Percentiles rank a stretch among this genome's conserved stretches.
Evolutionary conservation across 257 asterid genomes (phyloP).

Genomic region (Solanum bulbocastanum): DNA sequence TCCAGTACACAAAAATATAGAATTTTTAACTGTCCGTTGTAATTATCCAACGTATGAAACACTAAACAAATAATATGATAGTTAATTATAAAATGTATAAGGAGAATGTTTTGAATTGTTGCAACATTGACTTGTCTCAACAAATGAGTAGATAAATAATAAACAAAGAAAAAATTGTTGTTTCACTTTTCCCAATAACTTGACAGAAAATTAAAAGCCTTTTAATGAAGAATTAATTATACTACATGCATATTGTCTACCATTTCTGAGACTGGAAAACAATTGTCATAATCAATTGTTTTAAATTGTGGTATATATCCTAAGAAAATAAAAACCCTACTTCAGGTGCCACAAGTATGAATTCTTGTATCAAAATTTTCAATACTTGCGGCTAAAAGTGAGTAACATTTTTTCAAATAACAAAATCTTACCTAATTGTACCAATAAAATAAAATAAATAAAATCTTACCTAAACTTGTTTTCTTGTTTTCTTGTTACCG

Average conservation of each 20-base stretch:
- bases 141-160: not conserved
- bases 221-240: not conserved
- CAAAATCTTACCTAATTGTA: not conserved
- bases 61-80: not conserved
- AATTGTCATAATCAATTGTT: not conserved
- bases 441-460: not conserved
- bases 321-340: not conserved
- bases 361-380: not conserved
- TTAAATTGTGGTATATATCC: not conserved
- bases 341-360: slow-evolving; percentile 1
- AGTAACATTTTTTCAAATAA: not conserved
- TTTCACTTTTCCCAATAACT: not conserved
- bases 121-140: not conserved
- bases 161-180: not conserved
- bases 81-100: not conserved
- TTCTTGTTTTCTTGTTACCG: not conserved
- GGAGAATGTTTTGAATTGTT: not conserved
- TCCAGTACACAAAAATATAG: not conserved
- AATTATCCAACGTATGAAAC: not conserved
- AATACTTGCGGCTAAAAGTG: not conserved
- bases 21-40: too few relatives aligned
- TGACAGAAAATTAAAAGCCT: not conserved
- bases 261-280: not conserved
- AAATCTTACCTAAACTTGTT: not conserved
- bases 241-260: not conserved